A percentile compares a stretch with the other conserved stretches of the same genome.
Evolutionary conservation across 2,329 filamentous ascomycete genomes (phyloP).

Genomic region (Helotiales sp.): DNA sequence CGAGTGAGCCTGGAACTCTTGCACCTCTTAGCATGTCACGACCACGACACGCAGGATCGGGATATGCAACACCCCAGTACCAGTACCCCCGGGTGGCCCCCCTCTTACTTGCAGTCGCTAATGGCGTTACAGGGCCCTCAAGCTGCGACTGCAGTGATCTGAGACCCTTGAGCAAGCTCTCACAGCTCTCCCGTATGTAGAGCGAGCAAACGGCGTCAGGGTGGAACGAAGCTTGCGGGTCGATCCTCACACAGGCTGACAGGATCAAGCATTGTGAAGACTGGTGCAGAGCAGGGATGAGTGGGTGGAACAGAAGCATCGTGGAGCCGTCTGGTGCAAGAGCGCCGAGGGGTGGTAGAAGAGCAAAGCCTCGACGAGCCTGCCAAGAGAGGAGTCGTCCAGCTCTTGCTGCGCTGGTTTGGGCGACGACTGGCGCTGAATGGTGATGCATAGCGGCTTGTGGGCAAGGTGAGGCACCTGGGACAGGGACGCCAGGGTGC

Average conservation of each 20-base stretch:
- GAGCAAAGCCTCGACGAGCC: neutral
- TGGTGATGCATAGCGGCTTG: constrained; percentile 1
- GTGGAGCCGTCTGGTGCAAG: neutral
- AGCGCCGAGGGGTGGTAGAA: neutral
- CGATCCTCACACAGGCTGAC: constrained; percentile 12
- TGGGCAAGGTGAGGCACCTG: neutral
- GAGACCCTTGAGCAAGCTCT: constrained; percentile 7
- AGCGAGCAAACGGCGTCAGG: neutral
- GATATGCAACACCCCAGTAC: constrained; percentile 6
- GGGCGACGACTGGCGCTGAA: neutral
- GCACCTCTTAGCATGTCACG: neutral
- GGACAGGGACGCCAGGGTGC: neutral
- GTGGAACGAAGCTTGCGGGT: constrained; percentile 1
- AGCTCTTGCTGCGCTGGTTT: neutral
- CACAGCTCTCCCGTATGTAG: too few relatives aligned
- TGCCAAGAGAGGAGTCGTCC: neutral
- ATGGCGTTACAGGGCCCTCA: neutral
- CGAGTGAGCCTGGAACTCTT: neutral
- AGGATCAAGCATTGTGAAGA: constrained; percentile 14
- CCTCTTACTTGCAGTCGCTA: constrained; percentile 3
- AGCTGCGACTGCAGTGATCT: constrained; percentile 11
- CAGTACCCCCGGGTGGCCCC: constrained; percentile 1
- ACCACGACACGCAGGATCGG: neutral
- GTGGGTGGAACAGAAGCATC: neutral
- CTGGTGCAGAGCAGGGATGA: neutral